Conservation (phyloP, 176 grass and related monocot species). For the Phoenix dactylifera region DNA sequence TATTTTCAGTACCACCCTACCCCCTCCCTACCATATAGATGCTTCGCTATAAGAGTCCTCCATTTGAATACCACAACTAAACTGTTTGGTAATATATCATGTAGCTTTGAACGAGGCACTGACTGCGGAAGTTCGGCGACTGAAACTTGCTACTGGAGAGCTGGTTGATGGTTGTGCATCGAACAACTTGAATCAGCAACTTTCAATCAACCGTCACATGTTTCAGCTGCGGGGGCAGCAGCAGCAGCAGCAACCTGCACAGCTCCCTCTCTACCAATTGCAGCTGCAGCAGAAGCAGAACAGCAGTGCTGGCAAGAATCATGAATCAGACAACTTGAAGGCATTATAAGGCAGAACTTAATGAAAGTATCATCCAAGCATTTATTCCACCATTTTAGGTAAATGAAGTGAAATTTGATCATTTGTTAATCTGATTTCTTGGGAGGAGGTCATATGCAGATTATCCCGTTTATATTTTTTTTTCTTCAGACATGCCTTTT, state of each 20-base stretch:
- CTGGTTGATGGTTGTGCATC: constrained; percentile 38
- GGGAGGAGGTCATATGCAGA: too few species aligned
- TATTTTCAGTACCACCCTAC: too few species aligned
- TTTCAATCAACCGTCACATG: constrained; percentile 48
- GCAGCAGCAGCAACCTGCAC: constrained; percentile 31
- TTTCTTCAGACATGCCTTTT: not conserved
- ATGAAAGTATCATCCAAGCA: too few species aligned
- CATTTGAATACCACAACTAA: not conserved
- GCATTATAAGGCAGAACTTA: too few species aligned
- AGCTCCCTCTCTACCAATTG: constrained; percentile 59
- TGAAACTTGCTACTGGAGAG: constrained; percentile 54
- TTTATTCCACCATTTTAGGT: too few species aligned
- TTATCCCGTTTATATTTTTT: constrained; percentile 16
- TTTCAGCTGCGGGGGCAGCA: constrained; percentile 42
- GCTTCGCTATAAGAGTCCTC: too few species aligned
- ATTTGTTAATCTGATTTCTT: too few species aligned
- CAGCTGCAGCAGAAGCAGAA: constrained; percentile 55
- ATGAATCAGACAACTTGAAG: constrained; percentile 21
- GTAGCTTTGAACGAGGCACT: constrained; percentile 87
- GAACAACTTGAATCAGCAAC: constrained; percentile 41
- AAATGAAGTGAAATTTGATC: too few species aligned
- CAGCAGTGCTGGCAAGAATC: constrained; percentile 22
- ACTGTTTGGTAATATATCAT: not conserved
- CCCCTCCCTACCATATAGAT: too few species aligned
- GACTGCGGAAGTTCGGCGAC: constrained; percentile 68